These are phyloP conservation scores for Fusarium longipes DNA, from an alignment of 2,329 filamentous ascomycete species.

Conservation along the genomic window DNA sequence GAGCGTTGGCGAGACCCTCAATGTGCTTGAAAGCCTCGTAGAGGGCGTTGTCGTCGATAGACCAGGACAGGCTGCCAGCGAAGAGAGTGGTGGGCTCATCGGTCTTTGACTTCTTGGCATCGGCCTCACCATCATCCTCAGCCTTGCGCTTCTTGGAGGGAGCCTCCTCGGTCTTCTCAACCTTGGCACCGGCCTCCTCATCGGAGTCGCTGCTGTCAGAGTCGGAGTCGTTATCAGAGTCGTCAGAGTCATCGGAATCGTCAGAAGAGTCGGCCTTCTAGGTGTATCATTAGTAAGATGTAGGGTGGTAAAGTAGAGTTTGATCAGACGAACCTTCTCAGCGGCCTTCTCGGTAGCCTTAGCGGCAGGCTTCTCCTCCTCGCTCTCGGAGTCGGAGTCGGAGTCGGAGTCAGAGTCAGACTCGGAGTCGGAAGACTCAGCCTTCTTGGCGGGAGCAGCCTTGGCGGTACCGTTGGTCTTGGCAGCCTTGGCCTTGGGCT, in stretches of 20 bases:
- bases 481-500: conserved; percentile 48
- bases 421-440: conserved; percentile 46
- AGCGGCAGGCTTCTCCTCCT: conserved; percentile 51
- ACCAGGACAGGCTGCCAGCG: conserved; percentile 91
- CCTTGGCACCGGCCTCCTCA: conserved; percentile 51
- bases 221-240: conserved; percentile 51
- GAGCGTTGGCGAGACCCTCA: conserved; percentile 76
- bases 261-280: conserved; percentile 48
- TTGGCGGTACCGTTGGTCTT: conserved; percentile 47
- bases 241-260: conserved; percentile 48
- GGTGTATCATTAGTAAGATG: conserved; percentile 32
- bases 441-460: conserved; percentile 40
- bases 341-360: conserved; percentile 47
- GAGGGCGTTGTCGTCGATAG: conserved; percentile 85
- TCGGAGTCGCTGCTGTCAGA: conserved; percentile 51
- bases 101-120: conserved; percentile 76
- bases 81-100: conserved; percentile 76
- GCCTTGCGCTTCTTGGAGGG: conserved; percentile 62
- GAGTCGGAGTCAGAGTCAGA: conserved; percentile 55
- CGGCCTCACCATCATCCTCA: conserved; percentile 59
- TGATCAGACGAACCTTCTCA: conserved; percentile 47
- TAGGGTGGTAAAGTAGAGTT: background rate
- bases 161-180: conserved; percentile 52
- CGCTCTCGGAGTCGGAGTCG: conserved; percentile 52
- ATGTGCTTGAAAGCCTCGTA: conserved; percentile 83